These are phyloP conservation scores for Fusarium brachygibbosum DNA, from an alignment of 2,329 filamentous ascomycete genomes.

Conservation along the genomic window DNA sequence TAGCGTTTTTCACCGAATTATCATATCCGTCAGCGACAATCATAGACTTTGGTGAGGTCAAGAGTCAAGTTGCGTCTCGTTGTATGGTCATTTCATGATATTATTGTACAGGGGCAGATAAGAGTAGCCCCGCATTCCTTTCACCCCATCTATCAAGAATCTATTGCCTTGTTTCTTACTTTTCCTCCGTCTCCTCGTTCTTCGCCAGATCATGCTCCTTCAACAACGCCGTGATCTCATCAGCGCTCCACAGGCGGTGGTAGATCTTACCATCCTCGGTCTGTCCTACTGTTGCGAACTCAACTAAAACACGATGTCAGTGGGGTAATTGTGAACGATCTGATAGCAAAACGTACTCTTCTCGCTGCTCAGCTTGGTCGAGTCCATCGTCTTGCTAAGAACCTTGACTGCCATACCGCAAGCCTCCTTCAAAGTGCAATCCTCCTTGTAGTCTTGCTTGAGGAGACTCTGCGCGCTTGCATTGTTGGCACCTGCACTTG, in stretches of 20 bases:
- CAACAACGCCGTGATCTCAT: constrained; percentile 93
- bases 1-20: constrained; percentile 13
- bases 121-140: constrained; percentile 42
- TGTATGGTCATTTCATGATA: constrained; percentile 50
- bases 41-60: constrained; percentile 29
- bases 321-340: background rate
- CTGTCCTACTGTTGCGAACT: constrained; percentile 97
- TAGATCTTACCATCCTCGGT: constrained; percentile 97
- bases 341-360: constrained; percentile 77
- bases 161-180: constrained; percentile 57
- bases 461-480: constrained; percentile 95
- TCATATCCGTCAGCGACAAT: constrained; percentile 4
- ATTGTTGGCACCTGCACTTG: constrained; percentile 97
- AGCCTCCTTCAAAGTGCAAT: constrained; percentile 94
- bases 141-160: constrained; percentile 49
- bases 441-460: constrained; percentile 99
- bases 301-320: constrained; percentile 70
- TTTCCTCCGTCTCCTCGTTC: constrained; percentile 79
- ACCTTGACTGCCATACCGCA: constrained; percentile 99
- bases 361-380: constrained; percentile 97
- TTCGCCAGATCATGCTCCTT: constrained; percentile 97
- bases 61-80: constrained; percentile 25
- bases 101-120: constrained; percentile 51
- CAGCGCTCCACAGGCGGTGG: constrained; percentile 95
- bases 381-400: constrained; percentile 99